Conservation (phyloP, 1,284 basidiomycete species). For the Tremellales sp. region DNA sequence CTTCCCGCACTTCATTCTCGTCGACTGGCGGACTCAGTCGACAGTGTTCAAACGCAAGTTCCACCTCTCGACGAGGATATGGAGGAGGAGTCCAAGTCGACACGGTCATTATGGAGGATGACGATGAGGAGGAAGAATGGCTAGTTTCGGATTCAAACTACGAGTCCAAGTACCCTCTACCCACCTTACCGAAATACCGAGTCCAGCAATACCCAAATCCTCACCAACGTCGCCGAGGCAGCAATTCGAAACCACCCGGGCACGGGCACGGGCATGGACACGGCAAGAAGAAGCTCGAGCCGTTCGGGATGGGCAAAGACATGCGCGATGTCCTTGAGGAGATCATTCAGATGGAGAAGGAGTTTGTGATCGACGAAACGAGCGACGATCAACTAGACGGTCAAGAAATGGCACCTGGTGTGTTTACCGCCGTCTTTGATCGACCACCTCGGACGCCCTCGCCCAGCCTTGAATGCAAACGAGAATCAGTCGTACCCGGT, state of each 20-base stretch:
- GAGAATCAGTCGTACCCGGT: constrained; percentile 19
- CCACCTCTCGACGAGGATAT: constrained; percentile 23
- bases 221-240: constrained; percentile 4
- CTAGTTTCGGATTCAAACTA: constrained; percentile 13
- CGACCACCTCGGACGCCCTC: constrained; percentile 37
- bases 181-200: constrained; percentile 5
- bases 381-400: neutral
- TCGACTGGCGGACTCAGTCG: constrained; percentile 29
- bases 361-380: constrained; percentile 29
- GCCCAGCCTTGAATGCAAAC: constrained; percentile 18
- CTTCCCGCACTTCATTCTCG: constrained; percentile 26
- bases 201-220: constrained; percentile 2
- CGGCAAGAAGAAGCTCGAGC: constrained; percentile 13
- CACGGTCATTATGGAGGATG: constrained; percentile 40
- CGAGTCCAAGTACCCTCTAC: constrained; percentile 7
- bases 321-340: constrained; percentile 48
- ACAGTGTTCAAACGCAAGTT: constrained; percentile 28
- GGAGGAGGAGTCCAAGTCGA: constrained; percentile 26
- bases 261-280: neutral
- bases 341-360: constrained; percentile 48
- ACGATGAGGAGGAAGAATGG: constrained; percentile 32
- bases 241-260: too few relatives aligned
- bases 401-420: constrained; percentile 8
- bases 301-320: constrained; percentile 39
- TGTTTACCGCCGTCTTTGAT: constrained; percentile 29